Base-by-base conservation (phyloP, 441 rosid genomes). In the Brassica hybrid region DNA sequence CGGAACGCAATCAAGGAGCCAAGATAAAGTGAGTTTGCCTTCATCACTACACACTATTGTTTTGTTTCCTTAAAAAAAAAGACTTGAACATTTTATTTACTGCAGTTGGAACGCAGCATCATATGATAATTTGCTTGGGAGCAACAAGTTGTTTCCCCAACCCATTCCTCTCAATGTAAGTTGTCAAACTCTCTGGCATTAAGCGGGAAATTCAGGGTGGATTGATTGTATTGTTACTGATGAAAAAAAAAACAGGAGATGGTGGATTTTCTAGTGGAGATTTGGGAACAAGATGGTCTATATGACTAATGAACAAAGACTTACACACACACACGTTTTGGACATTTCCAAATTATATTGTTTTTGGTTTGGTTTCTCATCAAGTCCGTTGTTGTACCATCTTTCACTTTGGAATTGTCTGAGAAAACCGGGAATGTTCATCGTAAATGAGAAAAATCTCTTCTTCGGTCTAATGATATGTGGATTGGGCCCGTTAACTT, bases 221-320 rank as follows among this genome's bases (percentile, higher is more conserved):
- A 21, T 6, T 50, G 30, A 60, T 16, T 3, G n/a, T 18, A 54
- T 60, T 50, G 12, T 1, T 67, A 30, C 2, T 65, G 45, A 62
- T 77, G 69, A 19, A 65, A 43, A 34, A 30, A 34, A 52, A 50
- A 74, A 43, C 90, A 94, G 98, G 98, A 91, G 85, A 91, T 94
- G 97, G 91, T 90, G 63, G 97, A 89, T 84, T 94, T 91, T 85
- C 94, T 90, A 32, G 96, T 91, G 75, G 96, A 94, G 83, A 19
- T 84, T n/a, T 94, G 97, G 97, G 98, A 94, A 78, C 92, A 94
- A 76, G 97, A 94, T 74, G 97, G 97, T 16, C 76, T 94, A 86
- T 91, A 94, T 73, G 98, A 89, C 74, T 89, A 79, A 88, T 58
- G 32, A 27, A 27, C 32, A 27, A 27, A 27, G 6, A 27, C 32